Conservation (phyloP, 345 rosid genomes). For the Corchorus capsularis region DNA sequence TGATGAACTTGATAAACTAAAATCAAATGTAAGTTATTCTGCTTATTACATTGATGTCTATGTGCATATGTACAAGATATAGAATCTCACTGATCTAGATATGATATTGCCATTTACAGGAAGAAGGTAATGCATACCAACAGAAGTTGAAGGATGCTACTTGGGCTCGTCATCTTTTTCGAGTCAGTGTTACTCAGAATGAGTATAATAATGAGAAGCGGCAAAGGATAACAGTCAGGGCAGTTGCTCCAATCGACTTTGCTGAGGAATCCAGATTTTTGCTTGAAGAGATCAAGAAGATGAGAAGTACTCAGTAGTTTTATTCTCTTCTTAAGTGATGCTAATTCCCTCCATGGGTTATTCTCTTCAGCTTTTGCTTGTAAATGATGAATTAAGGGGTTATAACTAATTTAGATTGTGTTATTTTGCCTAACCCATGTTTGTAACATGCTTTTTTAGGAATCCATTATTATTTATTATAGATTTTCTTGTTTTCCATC, state of each 20-base stretch:
- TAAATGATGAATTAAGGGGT: background rate
- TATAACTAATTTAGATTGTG: background rate
- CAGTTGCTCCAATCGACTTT: constrained; percentile 67
- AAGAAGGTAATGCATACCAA: constrained; percentile 54
- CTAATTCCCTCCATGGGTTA: background rate
- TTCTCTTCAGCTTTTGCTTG: background rate
- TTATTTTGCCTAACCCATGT: background rate
- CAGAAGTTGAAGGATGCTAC: constrained; percentile 74
- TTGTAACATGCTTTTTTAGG: background rate
- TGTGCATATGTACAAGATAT: background rate
- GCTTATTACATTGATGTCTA: background rate
- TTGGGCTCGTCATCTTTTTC: constrained; percentile 76
- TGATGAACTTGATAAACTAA: constrained; percentile 74
- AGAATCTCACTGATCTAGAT: background rate
- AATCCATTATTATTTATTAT: background rate
- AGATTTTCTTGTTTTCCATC: background rate
- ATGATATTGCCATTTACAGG: constrained; percentile 34
- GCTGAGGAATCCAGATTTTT: constrained; percentile 69
- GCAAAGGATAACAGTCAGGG: constrained; percentile 81
- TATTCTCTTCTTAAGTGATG: background rate
- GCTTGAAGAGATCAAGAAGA: constrained; percentile 79
- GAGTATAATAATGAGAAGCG: constrained; percentile 89
- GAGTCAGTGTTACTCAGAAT: constrained; percentile 67
- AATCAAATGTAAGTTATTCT: constrained; percentile 51
- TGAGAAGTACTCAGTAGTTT: constrained; percentile 40